Conservation (phyloP, 164 flowering plant species). For the Dillenia turbinata region DNA sequence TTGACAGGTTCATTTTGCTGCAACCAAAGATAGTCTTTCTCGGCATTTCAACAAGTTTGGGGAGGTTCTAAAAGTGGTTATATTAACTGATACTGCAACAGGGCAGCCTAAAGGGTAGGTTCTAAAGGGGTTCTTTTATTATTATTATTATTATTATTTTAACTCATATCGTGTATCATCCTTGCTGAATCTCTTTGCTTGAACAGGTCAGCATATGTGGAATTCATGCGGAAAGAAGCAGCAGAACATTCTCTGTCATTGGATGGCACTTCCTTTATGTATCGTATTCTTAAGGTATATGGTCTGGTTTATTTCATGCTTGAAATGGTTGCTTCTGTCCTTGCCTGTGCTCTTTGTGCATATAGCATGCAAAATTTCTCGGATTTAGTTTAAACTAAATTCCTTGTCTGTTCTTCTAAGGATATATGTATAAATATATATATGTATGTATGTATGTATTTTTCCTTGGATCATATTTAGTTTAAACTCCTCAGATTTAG, state of each 20-base stretch:
- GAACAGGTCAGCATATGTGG: conserved; percentile 83
- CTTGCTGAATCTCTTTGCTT: conserved; percentile 7
- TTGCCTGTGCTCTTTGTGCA: background rate
- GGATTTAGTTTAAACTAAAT: background rate
- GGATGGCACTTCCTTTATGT: conserved; percentile 94
- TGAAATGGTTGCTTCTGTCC: too few relatives aligned
- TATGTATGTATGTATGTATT: background rate
- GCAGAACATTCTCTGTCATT: conserved; percentile 83
- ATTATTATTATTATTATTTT: background rate
- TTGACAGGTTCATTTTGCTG: conserved; percentile 91
- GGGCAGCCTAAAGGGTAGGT: conserved; percentile 90
- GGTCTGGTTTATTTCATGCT: background rate
- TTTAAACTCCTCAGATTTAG: background rate
- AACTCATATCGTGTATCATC: background rate
- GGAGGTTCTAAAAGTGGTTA: conserved; percentile 79
- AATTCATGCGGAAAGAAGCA: conserved; percentile 77
- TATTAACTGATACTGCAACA: conserved; percentile 78
- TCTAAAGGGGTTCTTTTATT: background rate
- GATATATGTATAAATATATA: background rate
- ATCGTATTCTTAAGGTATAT: conserved; percentile 84
- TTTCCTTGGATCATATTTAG: background rate
- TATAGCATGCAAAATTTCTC: background rate
- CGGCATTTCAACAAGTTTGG: conserved; percentile 93
- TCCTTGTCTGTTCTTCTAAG: too few relatives aligned
- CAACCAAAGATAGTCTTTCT: conserved; percentile 88